These are phyloP conservation scores for Cercospora zeae-maydis DNA, from an alignment of 2,329 filamentous ascomycete genomes.

Conservation along the genomic window DNA sequence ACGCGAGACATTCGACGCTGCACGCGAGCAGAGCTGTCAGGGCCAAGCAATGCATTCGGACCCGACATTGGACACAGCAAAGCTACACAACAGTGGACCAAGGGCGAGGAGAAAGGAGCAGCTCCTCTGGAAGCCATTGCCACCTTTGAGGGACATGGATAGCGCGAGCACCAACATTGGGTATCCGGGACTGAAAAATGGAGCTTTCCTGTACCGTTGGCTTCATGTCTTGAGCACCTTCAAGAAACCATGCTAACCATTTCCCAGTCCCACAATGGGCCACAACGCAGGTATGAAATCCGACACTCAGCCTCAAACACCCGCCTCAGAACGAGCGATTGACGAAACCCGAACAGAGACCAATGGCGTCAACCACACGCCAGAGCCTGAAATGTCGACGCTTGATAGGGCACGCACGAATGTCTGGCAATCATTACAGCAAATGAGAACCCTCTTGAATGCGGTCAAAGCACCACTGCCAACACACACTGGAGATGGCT, in stretches of 20 bases:
- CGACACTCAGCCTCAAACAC: not conserved
- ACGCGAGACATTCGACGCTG: not conserved
- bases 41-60: not conserved
- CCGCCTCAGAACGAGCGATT: not conserved
- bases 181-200: not conserved
- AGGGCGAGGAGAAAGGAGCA: not conserved
- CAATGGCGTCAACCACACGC: constrained; percentile 10
- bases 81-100: not conserved
- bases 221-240: not conserved
- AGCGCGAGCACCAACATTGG: not conserved
- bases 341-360: constrained; percentile 8
- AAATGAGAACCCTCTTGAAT: constrained; percentile 31
- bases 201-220: constrained; percentile 1
- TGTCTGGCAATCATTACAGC: constrained; percentile 27
- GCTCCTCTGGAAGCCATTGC: not conserved
- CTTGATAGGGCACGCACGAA: constrained; percentile 27
- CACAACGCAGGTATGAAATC: constrained; percentile 8
- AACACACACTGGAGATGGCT: constrained; percentile 46
- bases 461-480: constrained; percentile 35
- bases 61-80: not conserved
- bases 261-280: constrained; percentile 7
- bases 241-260: not conserved
- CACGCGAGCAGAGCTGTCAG: not conserved
- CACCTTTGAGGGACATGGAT: constrained; percentile 1
- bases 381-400: constrained; percentile 24